phyloP scores from a whole-genome alignment of 2,329 filamentous ascomycete genomes.

The Cladosporium sp. region DNA sequence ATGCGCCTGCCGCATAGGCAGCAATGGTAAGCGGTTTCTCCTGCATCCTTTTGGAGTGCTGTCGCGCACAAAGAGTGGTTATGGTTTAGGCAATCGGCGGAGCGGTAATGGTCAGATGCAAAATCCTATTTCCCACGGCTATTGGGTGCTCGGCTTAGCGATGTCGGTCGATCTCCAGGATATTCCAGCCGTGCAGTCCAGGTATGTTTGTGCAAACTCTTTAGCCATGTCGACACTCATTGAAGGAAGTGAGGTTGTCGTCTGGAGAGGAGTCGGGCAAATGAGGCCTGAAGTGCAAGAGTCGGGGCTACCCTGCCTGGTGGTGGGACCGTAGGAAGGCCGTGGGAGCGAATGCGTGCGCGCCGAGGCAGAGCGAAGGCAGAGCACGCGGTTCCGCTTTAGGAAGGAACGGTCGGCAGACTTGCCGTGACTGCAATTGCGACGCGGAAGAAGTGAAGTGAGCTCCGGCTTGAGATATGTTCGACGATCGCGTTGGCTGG shows the following conservation, averaged over 20 bases:
- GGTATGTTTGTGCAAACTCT: background rate
- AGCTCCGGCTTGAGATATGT: slow-evolving; percentile 11
- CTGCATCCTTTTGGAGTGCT: slow-evolving; percentile 60
- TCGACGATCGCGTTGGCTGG: slow-evolving; percentile 5
- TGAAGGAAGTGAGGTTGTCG: background rate
- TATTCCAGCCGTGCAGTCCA: slow-evolving; percentile 9
- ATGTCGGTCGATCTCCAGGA: slow-evolving; percentile 11
- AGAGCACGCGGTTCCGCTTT: background rate
- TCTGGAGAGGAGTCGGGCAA: background rate
- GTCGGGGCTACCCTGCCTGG: slow-evolving; percentile 8
- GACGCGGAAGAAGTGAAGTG: slow-evolving; percentile 13
- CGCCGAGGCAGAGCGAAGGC: background rate
- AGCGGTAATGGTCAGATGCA: background rate
- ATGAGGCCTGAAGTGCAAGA: background rate
- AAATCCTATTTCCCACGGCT: slow-evolving; percentile 11
- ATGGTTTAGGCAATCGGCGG: background rate
- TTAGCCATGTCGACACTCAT: slow-evolving; percentile 12
- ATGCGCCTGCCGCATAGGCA: slow-evolving; percentile 92
- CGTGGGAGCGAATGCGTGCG: slow-evolving; percentile 8
- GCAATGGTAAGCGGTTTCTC: slow-evolving; percentile 81
- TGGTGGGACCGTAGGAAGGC: background rate
- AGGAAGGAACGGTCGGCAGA: slow-evolving; percentile 2
- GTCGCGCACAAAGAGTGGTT: background rate
- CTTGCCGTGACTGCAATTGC: background rate
- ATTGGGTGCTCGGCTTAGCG: slow-evolving; percentile 17